phyloP scores from a whole-genome alignment of 257 asterid species.

The Rhazya stricta region DNA sequence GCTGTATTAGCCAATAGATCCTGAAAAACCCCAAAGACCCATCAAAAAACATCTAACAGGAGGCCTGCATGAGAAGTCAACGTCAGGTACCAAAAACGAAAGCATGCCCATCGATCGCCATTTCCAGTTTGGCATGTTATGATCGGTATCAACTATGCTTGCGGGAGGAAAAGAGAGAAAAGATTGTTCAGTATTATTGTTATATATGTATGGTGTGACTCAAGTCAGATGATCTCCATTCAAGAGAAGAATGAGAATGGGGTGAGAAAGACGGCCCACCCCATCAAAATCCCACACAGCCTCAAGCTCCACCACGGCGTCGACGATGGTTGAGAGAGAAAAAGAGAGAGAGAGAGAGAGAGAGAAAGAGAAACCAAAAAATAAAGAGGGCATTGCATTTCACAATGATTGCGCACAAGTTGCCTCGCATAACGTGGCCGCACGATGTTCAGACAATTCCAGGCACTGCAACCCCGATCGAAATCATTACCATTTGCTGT shows the following conservation, averaged over 20 bases:
- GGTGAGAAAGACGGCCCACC: slow-evolving; percentile 11
- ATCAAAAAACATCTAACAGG: slow-evolving; percentile 1
- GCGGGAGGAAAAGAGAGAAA: background rate
- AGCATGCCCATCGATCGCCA: background rate
- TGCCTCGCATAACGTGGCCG: slow-evolving; percentile 37
- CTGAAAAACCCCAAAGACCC: background rate
- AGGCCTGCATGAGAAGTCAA: slow-evolving; percentile 18
- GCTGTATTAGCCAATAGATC: slow-evolving; percentile 13
- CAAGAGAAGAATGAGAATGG: background rate
- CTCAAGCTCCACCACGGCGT: background rate
- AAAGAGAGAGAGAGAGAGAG: too few species aligned
- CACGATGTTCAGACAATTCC: slow-evolving; percentile 27
- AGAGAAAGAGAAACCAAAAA: background rate
- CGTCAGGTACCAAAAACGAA: slow-evolving; percentile 1
- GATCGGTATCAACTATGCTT: background rate
- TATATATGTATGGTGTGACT: too few species aligned
- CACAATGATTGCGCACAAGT: slow-evolving; percentile 49
- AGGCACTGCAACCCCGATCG: slow-evolving; percentile 15
- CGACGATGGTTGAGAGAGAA: slow-evolving; percentile 7
- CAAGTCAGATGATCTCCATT: background rate
- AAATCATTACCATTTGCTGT: slow-evolving; percentile 13
- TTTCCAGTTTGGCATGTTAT: slow-evolving; percentile 1
- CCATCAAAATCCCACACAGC: slow-evolving; percentile 7
- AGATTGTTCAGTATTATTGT: too few species aligned
- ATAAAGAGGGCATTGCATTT: background rate